These are phyloP conservation scores for Hypoxylon perforatum DNA, from an alignment of 495 filamentous ascomycete species.

Conservation along the genomic window DNA sequence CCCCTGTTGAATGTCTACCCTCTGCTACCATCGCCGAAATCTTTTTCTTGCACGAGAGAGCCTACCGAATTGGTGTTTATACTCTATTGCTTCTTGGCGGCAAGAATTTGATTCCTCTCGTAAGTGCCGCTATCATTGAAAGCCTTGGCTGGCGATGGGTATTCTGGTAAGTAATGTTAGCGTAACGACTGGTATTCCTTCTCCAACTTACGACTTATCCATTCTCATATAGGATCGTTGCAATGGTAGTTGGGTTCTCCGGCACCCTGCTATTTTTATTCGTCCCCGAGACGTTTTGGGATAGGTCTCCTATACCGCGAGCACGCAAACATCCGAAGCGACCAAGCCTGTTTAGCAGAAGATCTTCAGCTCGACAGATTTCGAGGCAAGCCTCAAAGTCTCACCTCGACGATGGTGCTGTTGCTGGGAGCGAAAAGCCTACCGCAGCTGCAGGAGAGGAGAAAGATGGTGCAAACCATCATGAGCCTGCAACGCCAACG, in stretches of 20 bases:
- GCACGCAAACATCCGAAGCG: slow-evolving; percentile 48
- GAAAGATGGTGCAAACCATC: slow-evolving; percentile 19
- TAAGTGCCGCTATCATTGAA: slow-evolving; percentile 87
- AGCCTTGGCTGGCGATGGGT: slow-evolving; percentile 89
- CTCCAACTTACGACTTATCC: slow-evolving; percentile 40
- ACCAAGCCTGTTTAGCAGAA: slow-evolving; percentile 53
- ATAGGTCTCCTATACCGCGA: slow-evolving; percentile 77
- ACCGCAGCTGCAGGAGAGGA: slow-evolving; percentile 1
- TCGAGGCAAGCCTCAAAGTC: slow-evolving; percentile 28
- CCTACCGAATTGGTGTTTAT: slow-evolving; percentile 96
- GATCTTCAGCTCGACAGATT: slow-evolving; percentile 49
- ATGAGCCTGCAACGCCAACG: slow-evolving; percentile 17
- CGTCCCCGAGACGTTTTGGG: slow-evolving; percentile 97
- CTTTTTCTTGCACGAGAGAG: slow-evolving; percentile 94
- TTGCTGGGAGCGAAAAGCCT: slow-evolving; percentile 11
- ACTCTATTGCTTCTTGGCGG: slow-evolving; percentile 89
- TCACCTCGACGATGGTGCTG: slow-evolving; percentile 8
- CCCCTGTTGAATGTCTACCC: slow-evolving; percentile 92
- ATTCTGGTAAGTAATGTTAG: slow-evolving; percentile 72
- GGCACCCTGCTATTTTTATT: slow-evolving; percentile 84
- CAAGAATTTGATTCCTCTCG: slow-evolving; percentile 91
- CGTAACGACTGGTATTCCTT: slow-evolving; percentile 1
- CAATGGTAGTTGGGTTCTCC: slow-evolving; percentile 83
- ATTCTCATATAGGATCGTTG: slow-evolving; percentile 73
- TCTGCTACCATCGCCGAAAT: slow-evolving; percentile 97